These are phyloP conservation scores for Dactylellina haptotyla DNA, from an alignment of 2,329 filamentous ascomycete genomes.

Conservation along the genomic window DNA sequence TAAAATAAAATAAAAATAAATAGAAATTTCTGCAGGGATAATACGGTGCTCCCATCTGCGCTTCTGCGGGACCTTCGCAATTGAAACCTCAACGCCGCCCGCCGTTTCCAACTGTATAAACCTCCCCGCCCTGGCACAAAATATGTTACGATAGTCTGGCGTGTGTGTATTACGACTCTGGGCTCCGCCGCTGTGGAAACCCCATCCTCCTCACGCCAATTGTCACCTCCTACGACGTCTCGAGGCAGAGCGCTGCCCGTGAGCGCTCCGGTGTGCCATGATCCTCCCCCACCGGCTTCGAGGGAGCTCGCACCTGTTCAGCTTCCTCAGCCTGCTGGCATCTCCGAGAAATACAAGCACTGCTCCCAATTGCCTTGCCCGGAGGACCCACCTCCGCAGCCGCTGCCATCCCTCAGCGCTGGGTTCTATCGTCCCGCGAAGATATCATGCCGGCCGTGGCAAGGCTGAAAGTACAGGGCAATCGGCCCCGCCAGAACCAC, in stretches of 20 bases:
- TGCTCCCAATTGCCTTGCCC: neutral
- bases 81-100: neutral
- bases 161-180: no score
- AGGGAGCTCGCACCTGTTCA: constrained; percentile 17
- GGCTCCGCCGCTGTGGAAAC: no score
- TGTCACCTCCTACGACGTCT: neutral
- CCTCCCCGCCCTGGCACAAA: no score
- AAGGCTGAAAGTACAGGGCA: no score
- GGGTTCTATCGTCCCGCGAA: neutral
- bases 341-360: constrained; percentile 19
- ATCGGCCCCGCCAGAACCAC: no score
- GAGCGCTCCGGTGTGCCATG: no score
- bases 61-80: neutral
- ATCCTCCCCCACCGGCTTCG: constrained; percentile 10
- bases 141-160: no score
- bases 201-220: no score
- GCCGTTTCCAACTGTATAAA: no score
- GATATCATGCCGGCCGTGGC: neutral
- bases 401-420: neutral
- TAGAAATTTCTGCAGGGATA: neutral
- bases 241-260: no score
- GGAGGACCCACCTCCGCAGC: neutral
- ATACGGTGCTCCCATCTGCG: no score
- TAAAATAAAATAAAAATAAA: neutral
- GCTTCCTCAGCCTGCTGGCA: constrained; percentile 22